Base-by-base conservation (phyloP, 306 rosid species). In the Quercus aquifolioides region DNA sequence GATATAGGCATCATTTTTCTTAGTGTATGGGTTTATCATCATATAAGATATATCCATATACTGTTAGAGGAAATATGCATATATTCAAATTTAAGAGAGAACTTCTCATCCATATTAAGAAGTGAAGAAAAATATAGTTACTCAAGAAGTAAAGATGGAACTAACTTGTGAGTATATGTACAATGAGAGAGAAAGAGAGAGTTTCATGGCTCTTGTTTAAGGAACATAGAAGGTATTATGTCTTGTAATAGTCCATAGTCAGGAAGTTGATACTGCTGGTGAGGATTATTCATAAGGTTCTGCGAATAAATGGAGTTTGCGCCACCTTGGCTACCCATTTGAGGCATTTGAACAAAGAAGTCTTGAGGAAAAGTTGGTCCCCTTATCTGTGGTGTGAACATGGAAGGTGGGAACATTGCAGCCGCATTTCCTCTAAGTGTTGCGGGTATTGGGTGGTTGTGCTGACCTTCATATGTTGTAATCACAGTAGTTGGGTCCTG, bases 401-500 rank as follows among this genome's bases (percentile, higher is more conserved):
- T 70, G 10, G 84, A 78, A 54, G 89, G 92, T 51, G 92, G 85
- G 92, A 92, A 90, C 81, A 92, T 78, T 74, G 73, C 73, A 3
- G 91, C 95, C 63, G 87, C 86, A 71, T 84, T 89, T 52, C 92
- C 96, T 73, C 97, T 79, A 0, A 93, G 87, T 0, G 96, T 87
- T 17, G 96, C 88, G 70, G 97, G 97, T 76, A 92, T 81, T 4
- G 94, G 96, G 82, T 92, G 97, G 78, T 91, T 92, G 89, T 92
- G 97, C 74, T 89, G 94, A 72, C 96, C 96, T 85, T 92, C 97
- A 46, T 92, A 92, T 3, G 97, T 92, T 30, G 97, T 92, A 58
- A 92, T 89, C 81, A 92, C 97, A 19, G 80, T 88, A 12, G 94
- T 79, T 64, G 96, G 97, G 72, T 92, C 96, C 49, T 86, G 78